These are phyloP conservation scores for Biscutella laevigata DNA, from an alignment of 441 rosid genomes.

Conservation along the genomic window DNA sequence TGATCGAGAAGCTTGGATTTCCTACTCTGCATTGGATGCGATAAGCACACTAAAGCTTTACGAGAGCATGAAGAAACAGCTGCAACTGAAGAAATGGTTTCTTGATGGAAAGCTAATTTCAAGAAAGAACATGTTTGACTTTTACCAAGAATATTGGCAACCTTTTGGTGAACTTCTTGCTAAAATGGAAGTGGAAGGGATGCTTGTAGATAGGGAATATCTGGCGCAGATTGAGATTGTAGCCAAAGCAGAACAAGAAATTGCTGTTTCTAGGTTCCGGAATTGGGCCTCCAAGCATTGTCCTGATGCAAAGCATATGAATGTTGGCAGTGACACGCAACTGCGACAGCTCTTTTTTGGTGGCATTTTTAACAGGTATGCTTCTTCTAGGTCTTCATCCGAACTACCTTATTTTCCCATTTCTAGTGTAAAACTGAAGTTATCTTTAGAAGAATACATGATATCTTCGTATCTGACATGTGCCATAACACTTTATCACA, in stretches of 20 bases:
- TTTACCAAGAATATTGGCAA: slow-evolving; percentile 67
- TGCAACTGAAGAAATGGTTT: slow-evolving; percentile 49
- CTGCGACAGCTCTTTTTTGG: slow-evolving; percentile 79
- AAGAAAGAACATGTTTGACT: slow-evolving; percentile 60
- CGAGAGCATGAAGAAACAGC: slow-evolving; percentile 59
- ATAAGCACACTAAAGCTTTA: slow-evolving; percentile 80
- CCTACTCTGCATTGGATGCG: slow-evolving; percentile 87
- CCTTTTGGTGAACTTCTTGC: slow-evolving; percentile 88
- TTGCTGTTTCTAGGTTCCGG: slow-evolving; percentile 68
- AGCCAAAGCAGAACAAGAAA: slow-evolving; percentile 73
- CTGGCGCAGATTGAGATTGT: slow-evolving; percentile 78
- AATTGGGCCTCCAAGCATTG: slow-evolving; percentile 81
- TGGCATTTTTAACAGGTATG: slow-evolving; percentile 60
- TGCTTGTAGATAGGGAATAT: slow-evolving; percentile 79
- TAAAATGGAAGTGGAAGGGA: slow-evolving; percentile 82
- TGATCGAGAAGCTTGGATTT: slow-evolving; percentile 69
- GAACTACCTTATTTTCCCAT: neutral
- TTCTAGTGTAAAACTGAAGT: neutral
- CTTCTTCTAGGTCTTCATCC: slow-evolving; percentile 5
- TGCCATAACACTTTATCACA: neutral
- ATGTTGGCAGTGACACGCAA: slow-evolving; percentile 89
- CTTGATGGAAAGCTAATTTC: slow-evolving; percentile 37
- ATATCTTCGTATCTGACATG: neutral
- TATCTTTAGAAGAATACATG: neutral
- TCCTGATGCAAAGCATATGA: slow-evolving; percentile 78